Evolutionary conservation across 2,329 filamentous ascomycete genomes (phyloP), one percentile per base, ranked within the genome.

Genomic region (Aureobasidium sp.): DNA sequence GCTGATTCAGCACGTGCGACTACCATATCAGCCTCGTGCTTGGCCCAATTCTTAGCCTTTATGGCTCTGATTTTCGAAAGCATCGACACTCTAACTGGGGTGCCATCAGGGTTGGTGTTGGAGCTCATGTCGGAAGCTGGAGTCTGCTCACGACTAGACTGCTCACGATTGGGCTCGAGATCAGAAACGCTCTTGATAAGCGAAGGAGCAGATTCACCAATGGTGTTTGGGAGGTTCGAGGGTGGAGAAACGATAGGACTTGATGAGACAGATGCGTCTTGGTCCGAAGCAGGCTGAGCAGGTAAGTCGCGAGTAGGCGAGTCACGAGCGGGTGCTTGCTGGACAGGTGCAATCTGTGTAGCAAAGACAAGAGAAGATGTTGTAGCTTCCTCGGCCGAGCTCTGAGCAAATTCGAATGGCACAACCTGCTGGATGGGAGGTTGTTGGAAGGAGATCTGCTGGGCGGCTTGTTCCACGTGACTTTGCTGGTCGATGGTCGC

Each of bases 201-300:
- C 12, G 57, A 42, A 31, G 68, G 68, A 25, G 69, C 68, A 49
- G 70, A 72, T 39, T 67, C 67, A 8, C 70, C 70, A 41, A 72
- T 31, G 5, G 62, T 63, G 8, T 64, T 61, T 9, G 68, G 58
- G 12, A 64, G 61, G 11, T 67, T 62, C 0, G 64, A 62, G 12
- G 71, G 69, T 5, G 70, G 20, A 3, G 69, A 65, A 39, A 66
- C 65, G 2, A 71, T 59, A 15, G 68, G 62, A 31, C 65, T 70
- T 7, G 68, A 67, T 3, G 25, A 34, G 7, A 48, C 7, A 2
- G 25, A 31, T 17, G 31, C 15, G 9, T 8, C 42, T 17, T 45
- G 22, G 0, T 6, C 41, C 20, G 41, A 44, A 20, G 20, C 41
- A 12, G 8, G 41, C 41, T 25, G 41, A 42, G 11, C 5, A 55